These are phyloP conservation scores for Hyphochytrium catenoides DNA, from an alignment of 352 stramenopile genomes.

Conservation along the genomic window DNA sequence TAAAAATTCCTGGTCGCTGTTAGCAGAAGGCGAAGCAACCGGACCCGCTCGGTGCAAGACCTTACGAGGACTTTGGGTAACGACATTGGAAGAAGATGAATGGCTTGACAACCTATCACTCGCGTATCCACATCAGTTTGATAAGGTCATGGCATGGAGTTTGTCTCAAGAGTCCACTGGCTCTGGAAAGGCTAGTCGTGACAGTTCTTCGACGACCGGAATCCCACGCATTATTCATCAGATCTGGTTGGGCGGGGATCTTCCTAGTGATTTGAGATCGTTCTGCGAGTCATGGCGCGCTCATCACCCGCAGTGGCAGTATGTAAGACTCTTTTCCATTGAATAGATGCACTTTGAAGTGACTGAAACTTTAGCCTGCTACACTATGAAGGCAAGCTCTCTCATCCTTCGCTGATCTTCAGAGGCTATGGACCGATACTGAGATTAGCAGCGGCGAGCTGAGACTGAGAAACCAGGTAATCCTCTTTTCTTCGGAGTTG, in stretches of 20 bases:
- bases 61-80: too few species aligned
- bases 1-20: too few species aligned
- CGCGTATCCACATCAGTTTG: too few species aligned
- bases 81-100: too few species aligned
- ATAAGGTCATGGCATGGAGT: too few species aligned
- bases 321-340: constrained; percentile 8
- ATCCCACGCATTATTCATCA: constrained; percentile 33
- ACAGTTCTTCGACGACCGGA: not conserved
- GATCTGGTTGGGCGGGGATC: constrained; percentile 25
- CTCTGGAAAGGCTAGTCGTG: too few species aligned
- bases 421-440: not conserved
- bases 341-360: constrained; percentile 1
- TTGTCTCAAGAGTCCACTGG: too few species aligned
- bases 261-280: constrained; percentile 11
- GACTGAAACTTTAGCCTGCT: constrained; percentile 16
- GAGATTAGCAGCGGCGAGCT: not conserved
- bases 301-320: constrained; percentile 17
- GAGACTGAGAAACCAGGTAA: not conserved
- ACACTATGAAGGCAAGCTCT: not conserved
- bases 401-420: not conserved
- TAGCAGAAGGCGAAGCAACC: too few species aligned
- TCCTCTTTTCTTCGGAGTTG: not conserved
- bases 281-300: constrained; percentile 21
- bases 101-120: too few species aligned
- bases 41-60: too few species aligned